phyloP scores from a whole-genome alignment of 768 basidiomycete species.

The Lentinula edodes region DNA sequence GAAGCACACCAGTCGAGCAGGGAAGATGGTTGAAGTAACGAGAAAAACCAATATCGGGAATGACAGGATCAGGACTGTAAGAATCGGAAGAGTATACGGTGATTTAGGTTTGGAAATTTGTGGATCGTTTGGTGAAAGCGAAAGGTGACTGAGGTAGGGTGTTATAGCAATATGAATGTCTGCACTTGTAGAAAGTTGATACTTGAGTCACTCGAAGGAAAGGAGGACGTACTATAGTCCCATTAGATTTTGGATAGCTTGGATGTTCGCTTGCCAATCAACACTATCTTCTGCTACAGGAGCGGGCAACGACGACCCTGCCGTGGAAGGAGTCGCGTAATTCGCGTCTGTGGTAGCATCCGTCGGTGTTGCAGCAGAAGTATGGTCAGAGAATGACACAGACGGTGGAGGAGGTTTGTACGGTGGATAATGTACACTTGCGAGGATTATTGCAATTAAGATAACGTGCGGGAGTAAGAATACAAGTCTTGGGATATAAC shows the following conservation, averaged over 20 bases:
- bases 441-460: slow-evolving; percentile 61
- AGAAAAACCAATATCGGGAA: slow-evolving; percentile 46
- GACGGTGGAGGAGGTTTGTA: slow-evolving; percentile 14
- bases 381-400: not conserved
- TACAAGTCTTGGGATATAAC: slow-evolving; percentile 69
- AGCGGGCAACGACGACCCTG: not conserved
- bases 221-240: slow-evolving; percentile 56
- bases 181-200: slow-evolving; percentile 34
- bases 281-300: slow-evolving; percentile 54
- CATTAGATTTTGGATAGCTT: slow-evolving; percentile 91
- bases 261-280: slow-evolving; percentile 84
- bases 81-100: slow-evolving; percentile 48
- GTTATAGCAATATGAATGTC: slow-evolving; percentile 52
- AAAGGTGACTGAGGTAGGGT: slow-evolving; percentile 46
- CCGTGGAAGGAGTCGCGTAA: not conserved
- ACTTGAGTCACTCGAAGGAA: not conserved
- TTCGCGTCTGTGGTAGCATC: slow-evolving; percentile 9
- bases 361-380: slow-evolving; percentile 7
- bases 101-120: slow-evolving; percentile 32
- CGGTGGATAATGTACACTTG: slow-evolving; percentile 48
- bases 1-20: slow-evolving; percentile 42
- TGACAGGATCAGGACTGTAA: slow-evolving; percentile 40
- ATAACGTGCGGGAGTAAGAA: slow-evolving; percentile 63
- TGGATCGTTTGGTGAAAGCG: slow-evolving; percentile 39
- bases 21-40: slow-evolving; percentile 41